These are phyloP conservation scores for Styphnolobium japonicum DNA, from an alignment of 306 rosid genomes.

Conservation along the genomic window DNA sequence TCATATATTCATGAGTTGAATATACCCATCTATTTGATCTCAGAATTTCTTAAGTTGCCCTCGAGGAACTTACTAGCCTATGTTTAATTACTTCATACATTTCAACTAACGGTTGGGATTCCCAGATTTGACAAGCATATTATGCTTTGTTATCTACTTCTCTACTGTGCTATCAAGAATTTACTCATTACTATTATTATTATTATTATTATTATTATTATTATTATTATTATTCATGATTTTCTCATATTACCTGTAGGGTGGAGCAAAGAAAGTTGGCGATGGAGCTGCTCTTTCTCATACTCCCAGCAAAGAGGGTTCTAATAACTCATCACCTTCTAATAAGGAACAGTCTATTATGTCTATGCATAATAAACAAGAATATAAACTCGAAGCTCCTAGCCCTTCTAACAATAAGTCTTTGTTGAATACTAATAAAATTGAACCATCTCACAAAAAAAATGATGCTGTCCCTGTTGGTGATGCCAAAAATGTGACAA, in stretches of 20 bases:
- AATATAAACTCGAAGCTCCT: constrained; percentile 41
- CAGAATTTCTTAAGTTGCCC: not conserved
- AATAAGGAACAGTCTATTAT: constrained; percentile 27
- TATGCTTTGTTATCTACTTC: not conserved
- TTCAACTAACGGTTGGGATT: not conserved
- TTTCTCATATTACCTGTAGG: constrained; percentile 42
- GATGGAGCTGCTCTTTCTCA: constrained; percentile 44
- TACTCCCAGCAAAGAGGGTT: constrained; percentile 36
- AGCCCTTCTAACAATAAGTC: constrained; percentile 37
- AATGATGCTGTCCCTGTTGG: constrained; percentile 15
- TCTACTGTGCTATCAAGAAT: not conserved
- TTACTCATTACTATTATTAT: too few species aligned
- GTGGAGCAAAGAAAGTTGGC: constrained; percentile 62
- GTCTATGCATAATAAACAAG: constrained; percentile 35
- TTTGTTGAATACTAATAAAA: constrained; percentile 38
- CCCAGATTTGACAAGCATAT: not conserved
- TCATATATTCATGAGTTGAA: not conserved
- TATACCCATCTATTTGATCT: not conserved
- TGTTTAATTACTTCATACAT: not conserved
- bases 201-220: too few species aligned
- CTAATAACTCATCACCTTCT: constrained; percentile 35
- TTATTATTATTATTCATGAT: not conserved
- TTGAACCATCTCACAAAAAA: constrained; percentile 49
- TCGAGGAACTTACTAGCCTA: not conserved
- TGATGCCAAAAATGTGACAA: constrained; percentile 43